These are phyloP conservation scores for Ilyonectria mors-panacis DNA, from an alignment of 2,329 filamentous ascomycete genomes.

Conservation along the genomic window DNA sequence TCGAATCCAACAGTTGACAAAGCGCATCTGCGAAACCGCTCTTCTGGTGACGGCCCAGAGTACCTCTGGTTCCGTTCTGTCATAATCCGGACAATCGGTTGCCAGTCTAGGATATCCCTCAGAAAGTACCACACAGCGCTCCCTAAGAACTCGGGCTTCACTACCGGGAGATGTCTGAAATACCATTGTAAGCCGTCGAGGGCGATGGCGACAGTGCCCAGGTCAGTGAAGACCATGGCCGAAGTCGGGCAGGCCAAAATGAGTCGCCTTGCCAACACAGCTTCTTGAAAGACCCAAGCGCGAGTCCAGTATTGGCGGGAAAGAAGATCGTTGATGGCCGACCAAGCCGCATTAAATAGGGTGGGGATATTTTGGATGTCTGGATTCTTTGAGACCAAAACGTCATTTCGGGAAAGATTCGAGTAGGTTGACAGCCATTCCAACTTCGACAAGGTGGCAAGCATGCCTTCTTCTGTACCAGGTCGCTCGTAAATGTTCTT, in stretches of 20 bases:
- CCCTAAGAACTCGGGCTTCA: conserved; percentile 9
- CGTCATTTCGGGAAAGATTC: not conserved
- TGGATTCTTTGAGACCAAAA: not conserved
- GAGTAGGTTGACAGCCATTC: not conserved
- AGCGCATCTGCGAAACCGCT: not conserved
- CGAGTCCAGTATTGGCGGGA: conserved; percentile 1
- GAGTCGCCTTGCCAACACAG: conserved; percentile 6
- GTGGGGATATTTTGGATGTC: not conserved
- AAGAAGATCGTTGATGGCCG: conserved; percentile 18
- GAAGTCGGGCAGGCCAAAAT: conserved; percentile 11
- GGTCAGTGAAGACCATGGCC: conserved; percentile 11
- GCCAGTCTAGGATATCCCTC: conserved; percentile 7
- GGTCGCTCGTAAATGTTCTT: not conserved
- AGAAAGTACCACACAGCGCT: conserved; percentile 16
- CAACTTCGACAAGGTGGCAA: not conserved
- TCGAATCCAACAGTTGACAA: not conserved
- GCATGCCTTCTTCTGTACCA: not conserved
- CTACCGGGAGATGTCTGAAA: not conserved
- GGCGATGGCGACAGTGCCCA: not conserved
- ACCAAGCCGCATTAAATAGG: conserved; percentile 1
- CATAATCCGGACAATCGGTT: not conserved
- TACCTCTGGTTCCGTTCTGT: not conserved
- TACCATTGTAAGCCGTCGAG: not conserved
- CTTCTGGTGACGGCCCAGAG: not conserved
- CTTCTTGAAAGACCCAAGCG: conserved; percentile 18